Base-by-base conservation (phyloP, 2,329 filamentous ascomycete species). In the Fusarium caatingaense region DNA sequence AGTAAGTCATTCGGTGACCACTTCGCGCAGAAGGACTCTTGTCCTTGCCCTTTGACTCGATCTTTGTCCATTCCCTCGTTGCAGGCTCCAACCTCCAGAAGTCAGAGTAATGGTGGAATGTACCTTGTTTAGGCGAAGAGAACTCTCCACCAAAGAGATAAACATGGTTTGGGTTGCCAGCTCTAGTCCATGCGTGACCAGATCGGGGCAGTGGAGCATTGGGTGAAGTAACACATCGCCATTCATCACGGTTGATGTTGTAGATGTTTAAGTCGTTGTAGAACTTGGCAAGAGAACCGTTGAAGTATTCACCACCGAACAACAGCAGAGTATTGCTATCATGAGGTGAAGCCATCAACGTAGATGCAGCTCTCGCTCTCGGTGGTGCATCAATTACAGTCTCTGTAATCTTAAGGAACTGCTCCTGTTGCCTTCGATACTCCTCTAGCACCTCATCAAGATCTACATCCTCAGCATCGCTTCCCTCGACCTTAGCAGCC, bases 31-130 rank as follows among this genome's bases (percentile, higher is more conserved):
- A 91, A 41, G 95, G 95, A 37, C 87, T 87, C 79, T 92, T 93
- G 59, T 93, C 92, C 82, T 89, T 88, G 62, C 92, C 92, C 83
- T 88, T 88, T 74, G 86, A 86, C 79, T 99, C 96, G 34, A 99
- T 85, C 66, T 94, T 92, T 60, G 89, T 92, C 96, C 96, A 99
- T 83, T 99, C 96, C 74, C 94, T 87, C 10, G 88, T 90, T 11
- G 86, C 87, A 1, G 95, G 92, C 77, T 98, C 94, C 45, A 98
- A 87, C 51, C 92, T 87, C 95, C 96, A 99, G 79, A 99, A 98
- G 82, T 98, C 96, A 76, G 97, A 97, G 83, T 99, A 99, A 81
- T 99, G 96, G 80, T 99, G 98, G 77, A 99, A 99, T 0, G 95
- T 98, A 6, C 96, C 96, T 81, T 98, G 96, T 78, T 98, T 98